Percentiles rank a stretch among this genome's conserved stretches.
phyloP scores from a whole-genome alignment of 768 basidiomycete species.

The Panaeolus cyanescens region DNA sequence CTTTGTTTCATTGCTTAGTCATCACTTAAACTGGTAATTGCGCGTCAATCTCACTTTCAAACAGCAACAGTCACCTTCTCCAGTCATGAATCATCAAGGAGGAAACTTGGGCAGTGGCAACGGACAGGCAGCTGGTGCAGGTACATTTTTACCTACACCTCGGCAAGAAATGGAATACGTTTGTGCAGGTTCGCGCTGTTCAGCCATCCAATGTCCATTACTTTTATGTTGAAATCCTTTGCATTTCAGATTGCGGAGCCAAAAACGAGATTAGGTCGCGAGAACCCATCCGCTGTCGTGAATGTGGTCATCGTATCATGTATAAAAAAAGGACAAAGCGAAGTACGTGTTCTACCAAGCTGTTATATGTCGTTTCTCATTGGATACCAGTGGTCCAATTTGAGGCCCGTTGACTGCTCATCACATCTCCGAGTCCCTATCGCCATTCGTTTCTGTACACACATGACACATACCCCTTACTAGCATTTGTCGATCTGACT shows the following conservation, averaged over 20 bases:
- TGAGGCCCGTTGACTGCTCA: constrained; percentile 65
- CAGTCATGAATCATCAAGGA: constrained; percentile 43
- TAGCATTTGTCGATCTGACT: no score
- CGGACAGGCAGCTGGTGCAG: constrained; percentile 18
- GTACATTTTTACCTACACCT: constrained; percentile 36
- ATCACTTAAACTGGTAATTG: neutral
- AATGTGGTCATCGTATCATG: constrained; percentile 98
- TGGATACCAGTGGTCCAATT: constrained; percentile 70
- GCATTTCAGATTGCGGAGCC: constrained; percentile 77
- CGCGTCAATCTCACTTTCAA: constrained; percentile 1
- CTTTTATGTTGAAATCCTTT: constrained; percentile 6
- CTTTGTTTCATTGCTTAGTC: neutral
- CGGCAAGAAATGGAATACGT: constrained; percentile 80
- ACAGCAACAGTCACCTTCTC: constrained; percentile 8
- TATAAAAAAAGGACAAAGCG: constrained; percentile 95
- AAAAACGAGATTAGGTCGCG: constrained; percentile 89
- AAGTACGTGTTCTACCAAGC: constrained; percentile 60
- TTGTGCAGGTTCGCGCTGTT: constrained; percentile 66
- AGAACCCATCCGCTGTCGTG: constrained; percentile 93
- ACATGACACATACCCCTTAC: neutral
- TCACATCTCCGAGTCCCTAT: neutral
- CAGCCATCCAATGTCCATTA: neutral
- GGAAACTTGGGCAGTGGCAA: constrained; percentile 8
- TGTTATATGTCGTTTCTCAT: constrained; percentile 11
- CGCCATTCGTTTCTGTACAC: neutral